Percentiles rank a stretch among this genome's conserved stretches.
Conservation (phyloP, 2,329 filamentous ascomycete species). For the Aureobasidium pullulans region DNA sequence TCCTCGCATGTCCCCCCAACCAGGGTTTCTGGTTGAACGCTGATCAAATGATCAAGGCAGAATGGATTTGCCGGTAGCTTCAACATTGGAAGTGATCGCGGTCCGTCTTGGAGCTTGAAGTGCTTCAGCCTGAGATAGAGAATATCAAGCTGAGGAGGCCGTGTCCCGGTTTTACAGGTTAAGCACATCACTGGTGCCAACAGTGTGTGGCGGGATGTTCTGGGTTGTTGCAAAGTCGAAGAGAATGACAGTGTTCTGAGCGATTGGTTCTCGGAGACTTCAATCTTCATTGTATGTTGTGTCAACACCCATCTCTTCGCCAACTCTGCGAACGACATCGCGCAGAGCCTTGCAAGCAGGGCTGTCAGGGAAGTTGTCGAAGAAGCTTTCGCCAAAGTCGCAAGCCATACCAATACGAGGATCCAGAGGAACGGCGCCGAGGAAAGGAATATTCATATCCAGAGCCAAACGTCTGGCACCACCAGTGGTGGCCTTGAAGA, state of each 20-base stretch:
- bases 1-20: too few relatives aligned
- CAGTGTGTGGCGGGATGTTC: neutral
- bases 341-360: conserved; percentile 79
- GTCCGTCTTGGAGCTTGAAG: too few relatives aligned
- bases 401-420: conserved; percentile 93
- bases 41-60: too few relatives aligned
- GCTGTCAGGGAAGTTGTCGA: conserved; percentile 88
- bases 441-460: conserved; percentile 80
- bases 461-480: conserved; percentile 72
- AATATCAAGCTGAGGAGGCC: too few relatives aligned
- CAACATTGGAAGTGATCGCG: too few relatives aligned
- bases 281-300: neutral
- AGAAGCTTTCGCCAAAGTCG: conserved; percentile 95
- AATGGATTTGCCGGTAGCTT: too few relatives aligned
- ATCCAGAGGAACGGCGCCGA: conserved; percentile 85
- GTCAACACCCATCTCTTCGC: conserved; percentile 26
- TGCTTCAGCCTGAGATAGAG: too few relatives aligned
- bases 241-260: too few relatives aligned
- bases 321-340: conserved; percentile 66
- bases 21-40: too few relatives aligned
- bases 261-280: neutral
- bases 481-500: conserved; percentile 87
- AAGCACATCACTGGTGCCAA: neutral
- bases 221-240: neutral
- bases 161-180: too few relatives aligned